Evolutionary conservation across 257 asterid genomes (phyloP).

Genomic region (Coffea canephora): DNA sequence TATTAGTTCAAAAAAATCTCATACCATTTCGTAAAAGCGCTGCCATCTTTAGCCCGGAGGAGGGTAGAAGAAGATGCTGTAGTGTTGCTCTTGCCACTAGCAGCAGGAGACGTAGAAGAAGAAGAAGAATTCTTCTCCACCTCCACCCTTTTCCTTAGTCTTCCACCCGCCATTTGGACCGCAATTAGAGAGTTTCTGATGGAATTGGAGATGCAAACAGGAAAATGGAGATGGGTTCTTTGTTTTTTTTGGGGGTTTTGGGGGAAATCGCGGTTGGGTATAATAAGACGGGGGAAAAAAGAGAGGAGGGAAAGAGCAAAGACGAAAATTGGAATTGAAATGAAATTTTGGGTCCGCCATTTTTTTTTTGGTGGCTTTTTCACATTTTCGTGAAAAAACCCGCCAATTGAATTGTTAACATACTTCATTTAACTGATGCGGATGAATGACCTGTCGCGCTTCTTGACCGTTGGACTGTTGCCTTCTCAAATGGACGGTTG

Average conservation of each 20-base stretch:
- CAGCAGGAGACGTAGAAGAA: background rate
- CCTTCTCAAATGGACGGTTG: background rate
- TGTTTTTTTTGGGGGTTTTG: background rate
- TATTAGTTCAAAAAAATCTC: background rate
- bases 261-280: background rate
- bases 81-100: background rate
- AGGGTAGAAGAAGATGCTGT: constrained; percentile 26
- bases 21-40: constrained; percentile 86
- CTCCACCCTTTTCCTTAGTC: constrained; percentile 17
- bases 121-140: background rate
- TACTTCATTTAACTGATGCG: background rate
- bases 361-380: background rate
- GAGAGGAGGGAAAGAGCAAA: background rate
- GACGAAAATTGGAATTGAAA: background rate
- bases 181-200: too few relatives aligned
- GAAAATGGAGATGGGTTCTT: background rate
- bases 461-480: background rate
- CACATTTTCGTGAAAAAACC: background rate
- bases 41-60: constrained; percentile 82
- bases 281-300: background rate
- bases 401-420: background rate
- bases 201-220: background rate
- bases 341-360: constrained; percentile 14
- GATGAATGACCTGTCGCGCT: constrained; percentile 4
- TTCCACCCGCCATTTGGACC: constrained; percentile 8